Percentiles rank a stretch among this genome's conserved stretches.
phyloP scores from a whole-genome alignment of 164 flowering plant genomes.

The Cinnamomum micranthum region DNA sequence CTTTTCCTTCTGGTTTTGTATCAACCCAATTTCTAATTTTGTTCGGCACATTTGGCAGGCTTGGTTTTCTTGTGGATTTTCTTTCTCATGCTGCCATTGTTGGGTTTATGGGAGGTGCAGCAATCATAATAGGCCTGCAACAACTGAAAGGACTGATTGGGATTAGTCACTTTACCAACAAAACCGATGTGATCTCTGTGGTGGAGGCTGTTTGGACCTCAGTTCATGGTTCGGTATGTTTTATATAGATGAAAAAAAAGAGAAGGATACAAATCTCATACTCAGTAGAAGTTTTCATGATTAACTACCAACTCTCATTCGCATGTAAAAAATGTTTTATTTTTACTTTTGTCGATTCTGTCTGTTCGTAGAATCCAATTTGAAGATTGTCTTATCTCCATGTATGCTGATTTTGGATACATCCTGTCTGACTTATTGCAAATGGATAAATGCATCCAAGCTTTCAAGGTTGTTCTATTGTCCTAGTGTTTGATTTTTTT shows the following conservation, averaged over 20 bases:
- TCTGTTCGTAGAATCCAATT: no score
- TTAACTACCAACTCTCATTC: no score
- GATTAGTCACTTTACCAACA: slow-evolving; percentile 56
- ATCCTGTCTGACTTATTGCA: no score
- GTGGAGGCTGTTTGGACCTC: slow-evolving; percentile 41
- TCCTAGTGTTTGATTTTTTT: no score
- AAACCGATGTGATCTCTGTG: slow-evolving; percentile 77
- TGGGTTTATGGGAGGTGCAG: slow-evolving; percentile 96
- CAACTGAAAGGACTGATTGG: slow-evolving; percentile 81
- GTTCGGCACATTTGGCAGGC: slow-evolving; percentile 24
- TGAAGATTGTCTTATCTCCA: no score
- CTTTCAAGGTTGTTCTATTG: no score
- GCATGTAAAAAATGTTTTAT: no score
- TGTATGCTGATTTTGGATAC: no score
- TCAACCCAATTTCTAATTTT: no score
- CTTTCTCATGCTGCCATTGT: slow-evolving; percentile 91
- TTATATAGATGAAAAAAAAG: neutral
- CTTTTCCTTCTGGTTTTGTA: neutral
- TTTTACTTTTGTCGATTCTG: no score
- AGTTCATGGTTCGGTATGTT: slow-evolving; percentile 46
- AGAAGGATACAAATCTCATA: neutral
- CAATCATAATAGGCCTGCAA: slow-evolving; percentile 81
- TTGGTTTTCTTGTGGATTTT: slow-evolving; percentile 85
- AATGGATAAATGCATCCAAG: no score
- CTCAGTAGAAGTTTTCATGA: no score